Base-by-base conservation (phyloP, 495 filamentous ascomycete species). In the Chaetomidium leptoderma region DNA sequence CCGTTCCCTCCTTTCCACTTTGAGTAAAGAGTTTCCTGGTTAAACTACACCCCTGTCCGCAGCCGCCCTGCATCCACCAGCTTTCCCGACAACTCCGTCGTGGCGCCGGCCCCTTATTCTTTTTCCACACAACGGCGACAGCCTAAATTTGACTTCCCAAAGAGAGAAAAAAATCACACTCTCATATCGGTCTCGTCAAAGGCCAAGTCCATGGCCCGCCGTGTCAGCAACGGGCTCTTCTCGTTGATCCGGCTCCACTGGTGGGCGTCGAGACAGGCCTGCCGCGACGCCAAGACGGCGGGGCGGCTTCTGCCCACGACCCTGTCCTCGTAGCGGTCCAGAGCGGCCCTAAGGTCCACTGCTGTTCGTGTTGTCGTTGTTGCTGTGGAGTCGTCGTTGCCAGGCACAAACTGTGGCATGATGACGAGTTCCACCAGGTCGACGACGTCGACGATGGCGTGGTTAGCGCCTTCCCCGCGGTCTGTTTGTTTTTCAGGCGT, bases 191-290 rank as follows among this genome's bases (percentile, higher is more conserved):
- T 5, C 29, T 70, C 68, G 33, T 71, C 68, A 47, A 66, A 71
- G 24, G 58, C 58, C 16, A 71, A 13, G 26, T 53, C 47, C 56
- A 70, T 67, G n/a, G 51, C 57, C 30, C 73, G 63, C 50, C 63
- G 63, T 24, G 57, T 70, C 40, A 76, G 56, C 6, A 76, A 53
- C 11, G 74, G 71, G 55, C 71, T 74, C 14, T 49, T 23, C 1
- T 59, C 46, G 47, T 39, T 64, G 47, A 76, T 64, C 4, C 55
- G 71, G 48, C 68, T 60, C 63, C 78, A 85, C 32, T 80, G 72
- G 67, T 87, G 85, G 0, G 85, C 84, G 66, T 87, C 85, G 1
- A 86, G 45, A 62, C 84, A 86, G 1, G 83, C 85, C 60, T 79
- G 77, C 4, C 85, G 71, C 32, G 80, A 83, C 6, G 78, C 73